Conservation (phyloP, 1,284 basidiomycete genomes). For the Sanghuangporus sanghuang region DNA sequence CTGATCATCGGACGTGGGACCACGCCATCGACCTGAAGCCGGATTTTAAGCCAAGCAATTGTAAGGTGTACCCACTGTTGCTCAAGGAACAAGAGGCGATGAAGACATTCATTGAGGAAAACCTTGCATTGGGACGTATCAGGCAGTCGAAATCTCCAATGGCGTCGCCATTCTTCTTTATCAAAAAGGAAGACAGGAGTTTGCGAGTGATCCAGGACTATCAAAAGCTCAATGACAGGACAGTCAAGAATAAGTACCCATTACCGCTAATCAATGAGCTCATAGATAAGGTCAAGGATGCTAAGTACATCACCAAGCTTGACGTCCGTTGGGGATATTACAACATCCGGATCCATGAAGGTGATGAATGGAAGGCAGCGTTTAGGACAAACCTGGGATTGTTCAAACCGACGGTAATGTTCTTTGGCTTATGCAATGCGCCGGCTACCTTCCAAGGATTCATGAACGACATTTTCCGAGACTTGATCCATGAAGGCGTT, state of each 20-base stretch:
- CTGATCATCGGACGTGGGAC: too few species aligned
- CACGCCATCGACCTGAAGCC: too few species aligned
- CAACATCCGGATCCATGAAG: slow-evolving; percentile 23
- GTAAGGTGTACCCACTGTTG: too few species aligned
- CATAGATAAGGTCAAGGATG: slow-evolving; percentile 20
- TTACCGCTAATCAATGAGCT: too few species aligned
- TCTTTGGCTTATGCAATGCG: slow-evolving; percentile 34
- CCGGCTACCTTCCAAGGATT: slow-evolving; percentile 28
- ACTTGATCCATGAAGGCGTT: too few species aligned
- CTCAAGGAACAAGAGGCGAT: too few species aligned
- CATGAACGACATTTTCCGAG: slow-evolving; percentile 12
- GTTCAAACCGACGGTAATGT: slow-evolving; percentile 31
- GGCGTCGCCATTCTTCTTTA: slow-evolving; percentile 8
- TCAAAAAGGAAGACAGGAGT: slow-evolving; percentile 1
- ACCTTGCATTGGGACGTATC: not conserved
- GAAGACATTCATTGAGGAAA: too few species aligned
- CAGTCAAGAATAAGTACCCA: not conserved
- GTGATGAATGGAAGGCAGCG: slow-evolving; percentile 29
- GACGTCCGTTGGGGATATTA: slow-evolving; percentile 8
- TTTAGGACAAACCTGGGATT: slow-evolving; percentile 27
- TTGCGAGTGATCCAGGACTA: not conserved
- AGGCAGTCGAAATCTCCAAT: slow-evolving; percentile 8
- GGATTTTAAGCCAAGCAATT: too few species aligned
- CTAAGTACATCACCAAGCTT: slow-evolving; percentile 15
- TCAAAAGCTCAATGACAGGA: not conserved